Conservation (phyloP, 2,329 filamentous ascomycete genomes). For the Pseudocercospora musae region DNA sequence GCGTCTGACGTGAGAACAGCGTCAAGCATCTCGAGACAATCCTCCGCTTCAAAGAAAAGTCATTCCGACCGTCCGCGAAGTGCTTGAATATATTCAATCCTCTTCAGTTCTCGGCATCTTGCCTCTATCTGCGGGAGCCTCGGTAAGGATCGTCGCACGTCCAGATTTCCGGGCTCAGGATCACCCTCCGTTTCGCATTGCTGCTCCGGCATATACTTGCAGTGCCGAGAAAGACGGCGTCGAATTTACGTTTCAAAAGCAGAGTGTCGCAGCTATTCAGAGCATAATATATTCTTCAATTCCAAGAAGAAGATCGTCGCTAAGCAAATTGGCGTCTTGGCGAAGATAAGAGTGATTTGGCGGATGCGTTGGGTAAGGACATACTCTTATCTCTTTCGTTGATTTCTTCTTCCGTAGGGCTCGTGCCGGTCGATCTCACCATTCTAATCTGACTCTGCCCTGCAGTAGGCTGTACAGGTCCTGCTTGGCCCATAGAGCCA, state of each 20-base stretch:
- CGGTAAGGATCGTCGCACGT: background rate
- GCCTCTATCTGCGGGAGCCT: background rate
- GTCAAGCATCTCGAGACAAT: background rate
- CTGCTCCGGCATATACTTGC: background rate
- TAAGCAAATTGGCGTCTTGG: background rate
- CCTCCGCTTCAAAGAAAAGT: background rate
- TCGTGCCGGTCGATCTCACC: background rate
- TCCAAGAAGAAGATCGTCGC: background rate
- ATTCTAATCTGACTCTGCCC: background rate
- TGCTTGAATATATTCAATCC: background rate
- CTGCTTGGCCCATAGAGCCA: background rate
- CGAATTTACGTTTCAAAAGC: background rate
- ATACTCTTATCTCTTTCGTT: background rate
- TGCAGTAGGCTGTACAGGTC: background rate
- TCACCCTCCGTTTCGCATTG: background rate
- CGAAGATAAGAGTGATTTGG: background rate
- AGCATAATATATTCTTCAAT: background rate
- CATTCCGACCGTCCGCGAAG: background rate
- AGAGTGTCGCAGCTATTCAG: background rate
- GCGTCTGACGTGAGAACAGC: background rate
- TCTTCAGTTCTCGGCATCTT: background rate
- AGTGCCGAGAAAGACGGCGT: conserved; percentile 1
- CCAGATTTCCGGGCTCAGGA: background rate
- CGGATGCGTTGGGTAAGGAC: background rate
- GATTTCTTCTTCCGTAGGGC: background rate